Base-by-base conservation (phyloP, 441 rosid genomes). In the Cnidoscolus chayamansa region DNA sequence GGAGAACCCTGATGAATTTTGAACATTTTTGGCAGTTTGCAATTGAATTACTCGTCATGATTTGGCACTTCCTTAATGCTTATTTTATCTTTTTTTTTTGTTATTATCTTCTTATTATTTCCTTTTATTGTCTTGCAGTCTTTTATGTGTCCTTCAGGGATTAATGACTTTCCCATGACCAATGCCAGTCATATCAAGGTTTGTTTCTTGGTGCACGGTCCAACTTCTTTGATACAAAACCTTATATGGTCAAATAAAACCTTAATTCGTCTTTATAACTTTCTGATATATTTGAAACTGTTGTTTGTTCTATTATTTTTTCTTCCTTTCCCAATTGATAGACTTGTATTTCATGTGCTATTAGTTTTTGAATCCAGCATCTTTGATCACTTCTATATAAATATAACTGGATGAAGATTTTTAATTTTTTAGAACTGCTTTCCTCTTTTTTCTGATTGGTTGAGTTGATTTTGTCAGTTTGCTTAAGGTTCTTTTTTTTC, bases 161-260 rank as follows among this genome's bases (percentile, higher is more conserved):
- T 93, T 81, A 79, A 90, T n/a, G 98, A 95, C 86, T 95, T 95
- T 63, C 98, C 97, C 11, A 93, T 95, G 99, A 93, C 99, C 68
- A 87, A 86, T 77, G 80, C 83, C 54, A 85, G 79, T 78, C 99
- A 91, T 71, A 91, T 95, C 68, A 91, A 93, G 97, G 98, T 93
- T 67, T 10, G 84, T 19, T 62, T 57, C 56, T 55, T 54, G 35
- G 10, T 60, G 11, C 67, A 65, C 53, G 7, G 45, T 67, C 47
- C 49, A 69, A 68, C 49, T 59, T 72, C 43, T 43, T 16, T 49
- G 9, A 45, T n/a, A 16, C 16, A 47, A 37, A 63, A 13, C 56
- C 11, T 20, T 20, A 12, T 4, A 13, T 19, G 74, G 63, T 65
- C 25, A 65, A 43, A 55, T 58, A 65, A 54, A 57, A 60, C 3